Evolutionary conservation across 805 yeast species (phyloP), one percentile per base, ranked within the genome.

Genomic region (Kazachstania taianensis): DNA sequence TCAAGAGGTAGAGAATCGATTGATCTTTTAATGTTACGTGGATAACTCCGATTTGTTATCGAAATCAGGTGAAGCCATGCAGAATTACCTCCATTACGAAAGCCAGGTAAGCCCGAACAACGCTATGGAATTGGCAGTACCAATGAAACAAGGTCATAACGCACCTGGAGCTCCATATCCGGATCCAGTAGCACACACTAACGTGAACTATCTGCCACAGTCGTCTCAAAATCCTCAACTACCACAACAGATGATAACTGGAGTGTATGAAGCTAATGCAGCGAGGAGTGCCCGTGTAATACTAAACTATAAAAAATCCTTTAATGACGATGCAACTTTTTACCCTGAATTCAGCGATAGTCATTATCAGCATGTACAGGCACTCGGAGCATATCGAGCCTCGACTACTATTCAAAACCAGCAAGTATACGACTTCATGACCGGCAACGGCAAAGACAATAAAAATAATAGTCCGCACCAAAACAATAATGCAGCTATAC

Each of bases 261-360:
- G 24, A 22, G 24, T 28, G 10, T 19, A 38, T n/a, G 53, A 49
- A 25, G 56, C 53, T 29, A 41, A 52, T 4, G 22, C 41, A 7
- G 42, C 44, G 7, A 44, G 55, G 39, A 46, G 48, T 33, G 55
- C 52, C n/a, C 47, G 57, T 37, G 31, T 42, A 22, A 44, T 47
- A 29, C 37, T 55, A 8, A 52, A 55, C 33, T 42, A 40, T 33
- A 52, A 48, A 39, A 55, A 53, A 32, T 46, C 55, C 3, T 55
- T 55, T 23, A 39, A 42, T 26, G 57, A 53, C 41, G 60, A 55
- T 35, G 43, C 48, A 5, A 31, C 46, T 20, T 55, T 53, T 35
- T 52, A 44, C 36, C 55, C 57, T 12, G 57, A 55, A 13, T 32
- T 37, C 17, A 12, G 15, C 13, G 9, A 12, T 10, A 26, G 4